Evolutionary conservation across 495 filamentous ascomycete genomes (phyloP).

Genomic region (Viridothelium virens): DNA sequence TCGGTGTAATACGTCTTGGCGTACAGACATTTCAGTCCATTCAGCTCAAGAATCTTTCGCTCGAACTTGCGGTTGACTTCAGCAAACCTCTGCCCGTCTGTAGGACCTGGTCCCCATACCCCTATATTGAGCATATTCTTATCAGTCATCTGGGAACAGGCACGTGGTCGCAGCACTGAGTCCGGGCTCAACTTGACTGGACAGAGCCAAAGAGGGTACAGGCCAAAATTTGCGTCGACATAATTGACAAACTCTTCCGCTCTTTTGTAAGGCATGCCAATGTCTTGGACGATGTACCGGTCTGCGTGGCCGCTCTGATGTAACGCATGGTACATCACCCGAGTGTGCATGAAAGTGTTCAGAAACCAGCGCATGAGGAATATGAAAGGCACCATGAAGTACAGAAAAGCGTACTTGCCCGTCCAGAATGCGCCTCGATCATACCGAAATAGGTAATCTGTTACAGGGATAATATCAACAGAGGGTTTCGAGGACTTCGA

Average conservation of each 20-base stretch:
- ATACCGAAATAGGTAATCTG: constrained; percentile 54
- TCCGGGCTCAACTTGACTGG: constrained; percentile 34
- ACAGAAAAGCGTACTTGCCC: constrained; percentile 46
- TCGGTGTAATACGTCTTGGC: constrained; percentile 52
- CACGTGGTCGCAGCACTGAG: background rate
- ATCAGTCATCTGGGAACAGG: constrained; percentile 11
- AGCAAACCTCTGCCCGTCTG: constrained; percentile 20
- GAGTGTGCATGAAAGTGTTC: constrained; percentile 56
- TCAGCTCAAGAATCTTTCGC: constrained; percentile 22
- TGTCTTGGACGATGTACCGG: constrained; percentile 51
- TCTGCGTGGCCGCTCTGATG: constrained; percentile 49
- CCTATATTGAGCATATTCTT: constrained; percentile 25
- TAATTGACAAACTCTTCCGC: constrained; percentile 47
- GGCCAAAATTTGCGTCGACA: constrained; percentile 40
- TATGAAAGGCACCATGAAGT: constrained; percentile 49
- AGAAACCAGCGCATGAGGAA: constrained; percentile 49
- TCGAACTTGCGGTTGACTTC: constrained; percentile 27
- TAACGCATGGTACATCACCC: constrained; percentile 55
- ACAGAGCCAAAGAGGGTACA: constrained; percentile 56
- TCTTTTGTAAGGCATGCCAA: constrained; percentile 47
- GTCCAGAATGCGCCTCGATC: constrained; percentile 57
- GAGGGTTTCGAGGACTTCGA: constrained; percentile 20
- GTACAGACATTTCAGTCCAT: constrained; percentile 36
- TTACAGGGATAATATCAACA: constrained; percentile 44
- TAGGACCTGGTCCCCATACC: constrained; percentile 28